phyloP scores from a whole-genome alignment of 2,329 filamentous ascomycete species.

The Epichloe typhina region DNA sequence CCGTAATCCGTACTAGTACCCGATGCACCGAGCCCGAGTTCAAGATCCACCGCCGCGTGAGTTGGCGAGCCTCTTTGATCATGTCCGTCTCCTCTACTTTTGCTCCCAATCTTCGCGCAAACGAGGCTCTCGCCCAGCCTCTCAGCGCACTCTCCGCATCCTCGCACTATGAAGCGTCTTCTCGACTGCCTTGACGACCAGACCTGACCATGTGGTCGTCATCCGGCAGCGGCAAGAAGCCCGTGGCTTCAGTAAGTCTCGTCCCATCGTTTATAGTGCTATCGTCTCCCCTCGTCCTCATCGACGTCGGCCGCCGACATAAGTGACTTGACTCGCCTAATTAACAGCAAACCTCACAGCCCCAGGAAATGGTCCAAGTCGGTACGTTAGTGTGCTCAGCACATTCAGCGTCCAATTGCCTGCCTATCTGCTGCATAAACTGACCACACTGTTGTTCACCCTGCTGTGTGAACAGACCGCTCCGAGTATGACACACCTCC shows the following conservation, averaged over 20 bases:
- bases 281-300: not conserved
- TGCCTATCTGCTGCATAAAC: not conserved
- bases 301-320: not conserved
- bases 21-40: not conserved
- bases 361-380: slow-evolving; percentile 98
- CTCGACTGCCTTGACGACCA: slow-evolving; percentile 14
- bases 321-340: slow-evolving; percentile 5
- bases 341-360: slow-evolving; percentile 26
- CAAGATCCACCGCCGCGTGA: not conserved
- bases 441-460: slow-evolving; percentile 7
- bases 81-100: not conserved
- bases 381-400: slow-evolving; percentile 43
- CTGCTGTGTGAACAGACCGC: slow-evolving; percentile 33
- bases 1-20: too few species aligned
- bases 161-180: slow-evolving; percentile 19
- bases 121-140: slow-evolving; percentile 12
- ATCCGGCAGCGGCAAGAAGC: slow-evolving; percentile 55
- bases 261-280: not conserved
- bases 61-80: not conserved
- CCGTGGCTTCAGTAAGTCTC: slow-evolving; percentile 52
- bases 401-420: not conserved
- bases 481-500: slow-evolving; percentile 40
- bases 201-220: slow-evolving; percentile 47
- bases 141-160: slow-evolving; percentile 8
- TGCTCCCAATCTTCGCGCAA: slow-evolving; percentile 2